Percentiles rank a stretch among this genome's conserved stretches.
Evolutionary conservation across 164 flowering plant genomes (phyloP).

Genomic region (Stephania japonica): DNA sequence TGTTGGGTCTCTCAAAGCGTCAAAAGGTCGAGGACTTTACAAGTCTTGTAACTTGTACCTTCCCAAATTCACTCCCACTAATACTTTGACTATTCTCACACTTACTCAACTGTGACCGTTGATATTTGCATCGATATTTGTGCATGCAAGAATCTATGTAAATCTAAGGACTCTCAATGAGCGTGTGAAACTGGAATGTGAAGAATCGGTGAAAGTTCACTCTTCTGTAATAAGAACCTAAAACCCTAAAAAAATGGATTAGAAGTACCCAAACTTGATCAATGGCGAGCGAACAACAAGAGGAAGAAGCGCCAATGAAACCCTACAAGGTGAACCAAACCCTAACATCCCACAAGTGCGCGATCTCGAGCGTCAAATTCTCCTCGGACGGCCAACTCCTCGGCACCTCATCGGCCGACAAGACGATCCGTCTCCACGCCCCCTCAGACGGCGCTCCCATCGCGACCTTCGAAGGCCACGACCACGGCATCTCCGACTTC

Average conservation of each 20-base stretch:
- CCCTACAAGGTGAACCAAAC: conserved; percentile 61
- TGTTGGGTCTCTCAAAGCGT: too few species aligned
- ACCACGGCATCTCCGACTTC: conserved; percentile 77
- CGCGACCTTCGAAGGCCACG: conserved; percentile 58
- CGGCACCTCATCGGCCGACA: conserved; percentile 85
- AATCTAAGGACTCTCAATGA: too few species aligned
- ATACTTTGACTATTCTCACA: too few species aligned
- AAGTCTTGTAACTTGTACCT: too few species aligned
- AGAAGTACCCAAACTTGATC: neutral
- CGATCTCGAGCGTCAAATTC: conserved; percentile 87
- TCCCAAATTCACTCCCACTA: too few species aligned
- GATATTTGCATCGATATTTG: too few species aligned
- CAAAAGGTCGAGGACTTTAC: too few species aligned
- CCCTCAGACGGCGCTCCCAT: conserved; percentile 31
- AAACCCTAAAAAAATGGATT: neutral
- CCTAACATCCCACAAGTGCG: conserved; percentile 69
- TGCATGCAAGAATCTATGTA: too few species aligned
- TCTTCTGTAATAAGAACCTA: too few species aligned
- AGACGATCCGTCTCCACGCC: conserved; percentile 55
- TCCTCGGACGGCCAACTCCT: conserved; percentile 74
- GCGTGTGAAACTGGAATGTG: too few species aligned
- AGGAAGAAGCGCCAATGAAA: conserved; percentile 8
- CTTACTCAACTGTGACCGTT: too few species aligned
- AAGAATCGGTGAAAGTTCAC: too few species aligned
- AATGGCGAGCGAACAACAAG: conserved; percentile 13